Percentiles rank a stretch among this genome's conserved stretches.
Conservation (phyloP, 192 early-diverging fungal species). For the Allomyces arbusculus region DNA sequence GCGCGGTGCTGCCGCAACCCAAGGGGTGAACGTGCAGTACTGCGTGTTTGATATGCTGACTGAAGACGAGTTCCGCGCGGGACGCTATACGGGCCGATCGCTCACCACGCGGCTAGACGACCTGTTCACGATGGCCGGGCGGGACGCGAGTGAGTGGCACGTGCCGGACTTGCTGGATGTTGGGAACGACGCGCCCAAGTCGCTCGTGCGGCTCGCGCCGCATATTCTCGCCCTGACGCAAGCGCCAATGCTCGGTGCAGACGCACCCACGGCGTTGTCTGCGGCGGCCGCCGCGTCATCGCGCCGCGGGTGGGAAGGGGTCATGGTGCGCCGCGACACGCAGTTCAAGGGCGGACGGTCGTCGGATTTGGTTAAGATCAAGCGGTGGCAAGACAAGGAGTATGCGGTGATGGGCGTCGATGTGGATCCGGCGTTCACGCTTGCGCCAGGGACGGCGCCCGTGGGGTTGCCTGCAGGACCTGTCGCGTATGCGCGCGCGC, state of each 20-base stretch:
- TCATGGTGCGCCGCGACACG: conserved; percentile 23
- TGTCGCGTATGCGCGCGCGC: conserved; percentile 4
- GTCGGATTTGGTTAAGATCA: conserved; percentile 29
- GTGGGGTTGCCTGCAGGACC: not conserved
- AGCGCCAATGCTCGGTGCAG: too few species aligned
- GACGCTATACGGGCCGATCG: too few species aligned
- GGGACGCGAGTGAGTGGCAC: conserved; percentile 9
- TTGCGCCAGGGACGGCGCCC: conserved; percentile 16
- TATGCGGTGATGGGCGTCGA: conserved; percentile 20
- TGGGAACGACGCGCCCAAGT: conserved; percentile 5
- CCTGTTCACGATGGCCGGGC: conserved; percentile 5
- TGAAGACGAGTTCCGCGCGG: conserved; percentile 10
- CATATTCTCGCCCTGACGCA: too few species aligned
- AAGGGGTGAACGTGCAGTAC: conserved; percentile 6
- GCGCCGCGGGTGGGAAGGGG: conserved; percentile 26
- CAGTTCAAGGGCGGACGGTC: conserved; percentile 29
- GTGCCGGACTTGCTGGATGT: conserved; percentile 14
- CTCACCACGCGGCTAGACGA: too few species aligned
- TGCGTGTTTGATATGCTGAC: conserved; percentile 25
- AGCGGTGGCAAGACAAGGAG: conserved; percentile 29
- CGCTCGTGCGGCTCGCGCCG: too few species aligned
- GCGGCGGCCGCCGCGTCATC: too few species aligned
- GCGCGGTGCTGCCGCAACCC: too few species aligned
- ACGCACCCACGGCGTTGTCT: too few species aligned
- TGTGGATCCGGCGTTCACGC: conserved; percentile 19